Evolutionary conservation across 1,284 basidiomycete genomes (phyloP).

Genomic region (Pascua sp.): DNA sequence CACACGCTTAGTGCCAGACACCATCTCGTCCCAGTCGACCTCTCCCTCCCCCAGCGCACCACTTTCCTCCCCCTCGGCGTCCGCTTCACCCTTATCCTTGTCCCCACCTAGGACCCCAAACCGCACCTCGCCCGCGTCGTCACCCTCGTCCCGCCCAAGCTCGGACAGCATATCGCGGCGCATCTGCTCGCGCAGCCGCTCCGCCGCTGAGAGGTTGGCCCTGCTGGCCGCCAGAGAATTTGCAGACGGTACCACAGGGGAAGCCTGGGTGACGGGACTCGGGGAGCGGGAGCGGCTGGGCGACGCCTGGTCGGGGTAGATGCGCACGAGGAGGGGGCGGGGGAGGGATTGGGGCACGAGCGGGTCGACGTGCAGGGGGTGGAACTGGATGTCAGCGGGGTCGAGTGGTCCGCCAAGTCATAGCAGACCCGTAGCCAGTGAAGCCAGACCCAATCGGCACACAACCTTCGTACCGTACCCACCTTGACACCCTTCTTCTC

Average conservation of each 20-base stretch:
- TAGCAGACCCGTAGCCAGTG: no score
- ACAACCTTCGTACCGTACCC: conserved; percentile 5
- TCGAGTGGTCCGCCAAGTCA: no score
- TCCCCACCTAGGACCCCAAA: conserved; percentile 14
- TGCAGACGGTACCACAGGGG: not conserved
- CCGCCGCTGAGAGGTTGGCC: conserved; percentile 34
- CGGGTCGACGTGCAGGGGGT: conserved; percentile 45
- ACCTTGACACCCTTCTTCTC: conserved; percentile 37
- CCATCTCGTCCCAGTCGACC: conserved; percentile 39
- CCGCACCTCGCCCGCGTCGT: conserved; percentile 19
- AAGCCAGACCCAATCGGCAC: no score
- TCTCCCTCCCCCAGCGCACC: conserved; percentile 2
- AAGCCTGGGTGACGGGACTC: conserved; percentile 2
- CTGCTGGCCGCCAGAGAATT: not conserved
- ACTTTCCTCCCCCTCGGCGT: conserved; percentile 2
- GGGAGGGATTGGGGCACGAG: conserved; percentile 39
- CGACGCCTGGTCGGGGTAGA: conserved; percentile 35
- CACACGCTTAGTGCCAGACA: conserved; percentile 41
- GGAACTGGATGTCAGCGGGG: conserved; percentile 35
- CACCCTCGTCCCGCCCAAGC: conserved; percentile 18
- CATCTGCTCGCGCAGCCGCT: conserved; percentile 42
- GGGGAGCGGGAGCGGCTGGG: not conserved
- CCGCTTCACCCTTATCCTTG: conserved; percentile 8
- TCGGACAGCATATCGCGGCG: conserved; percentile 42
- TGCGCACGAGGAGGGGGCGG: conserved; percentile 30